Evolutionary conservation across 805 yeast genomes (phyloP).

Genomic region (Cyberlindnera maclurae): DNA sequence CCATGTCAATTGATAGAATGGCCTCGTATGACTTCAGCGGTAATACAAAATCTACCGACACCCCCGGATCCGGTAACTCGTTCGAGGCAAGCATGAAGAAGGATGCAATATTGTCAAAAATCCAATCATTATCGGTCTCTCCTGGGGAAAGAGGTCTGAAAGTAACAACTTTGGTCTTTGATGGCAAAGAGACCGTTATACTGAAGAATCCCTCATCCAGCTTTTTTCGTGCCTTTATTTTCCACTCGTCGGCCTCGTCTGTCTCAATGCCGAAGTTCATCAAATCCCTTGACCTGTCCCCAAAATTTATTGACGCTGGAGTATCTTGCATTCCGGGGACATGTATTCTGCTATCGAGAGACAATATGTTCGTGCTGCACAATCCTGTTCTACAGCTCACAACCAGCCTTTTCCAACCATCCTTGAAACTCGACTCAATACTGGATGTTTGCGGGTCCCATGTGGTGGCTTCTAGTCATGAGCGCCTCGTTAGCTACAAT

Average conservation of each 20-base stretch:
- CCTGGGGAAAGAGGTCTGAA: slow-evolving; percentile 27
- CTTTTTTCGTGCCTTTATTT: slow-evolving; percentile 45
- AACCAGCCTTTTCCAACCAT: slow-evolving; percentile 27
- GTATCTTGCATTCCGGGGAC: slow-evolving; percentile 34
- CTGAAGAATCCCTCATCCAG: slow-evolving; percentile 37
- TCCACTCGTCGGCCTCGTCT: slow-evolving; percentile 29
- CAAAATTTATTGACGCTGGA: slow-evolving; percentile 32
- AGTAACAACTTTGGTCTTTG: slow-evolving; percentile 33
- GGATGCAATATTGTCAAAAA: slow-evolving; percentile 63
- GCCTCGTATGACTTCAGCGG: slow-evolving; percentile 35
- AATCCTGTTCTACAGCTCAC: slow-evolving; percentile 52
- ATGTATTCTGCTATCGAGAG: slow-evolving; percentile 34
- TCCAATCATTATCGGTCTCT: slow-evolving; percentile 36
- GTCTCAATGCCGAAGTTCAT: slow-evolving; percentile 29
- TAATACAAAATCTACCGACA: slow-evolving; percentile 38
- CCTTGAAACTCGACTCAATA: slow-evolving; percentile 2
- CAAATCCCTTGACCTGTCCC: slow-evolving; percentile 25
- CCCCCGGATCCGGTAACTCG: slow-evolving; percentile 30
- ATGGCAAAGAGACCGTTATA: slow-evolving; percentile 56
- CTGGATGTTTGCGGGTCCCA: slow-evolving; percentile 13
- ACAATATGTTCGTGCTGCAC: slow-evolving; percentile 32
- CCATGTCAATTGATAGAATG: slow-evolving; percentile 38
- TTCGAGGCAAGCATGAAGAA: slow-evolving; percentile 38
- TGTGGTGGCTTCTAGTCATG: slow-evolving; percentile 1
- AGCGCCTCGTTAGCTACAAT: slow-evolving; percentile 22